Conservation (phyloP, 768 basidiomycete species). For the Mycena vulgaris region DNA sequence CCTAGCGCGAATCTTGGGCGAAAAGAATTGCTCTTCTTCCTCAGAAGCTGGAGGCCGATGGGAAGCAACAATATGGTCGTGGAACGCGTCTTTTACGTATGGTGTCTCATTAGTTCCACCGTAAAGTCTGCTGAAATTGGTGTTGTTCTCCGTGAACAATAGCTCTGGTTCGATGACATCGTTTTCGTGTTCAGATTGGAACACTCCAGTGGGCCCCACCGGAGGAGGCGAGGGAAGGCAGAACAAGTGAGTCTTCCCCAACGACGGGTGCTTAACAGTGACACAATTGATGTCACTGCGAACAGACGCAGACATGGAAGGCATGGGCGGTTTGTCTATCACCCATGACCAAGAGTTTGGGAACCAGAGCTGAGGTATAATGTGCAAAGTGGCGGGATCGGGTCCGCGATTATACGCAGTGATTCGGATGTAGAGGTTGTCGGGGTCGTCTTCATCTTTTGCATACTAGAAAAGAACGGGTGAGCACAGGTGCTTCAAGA, state of each 20-base stretch:
- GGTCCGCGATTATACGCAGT: conserved; percentile 98
- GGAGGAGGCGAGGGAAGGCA: conserved; percentile 95
- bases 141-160: conserved; percentile 97
- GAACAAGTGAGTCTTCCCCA: conserved; percentile 87
- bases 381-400: conserved; percentile 92
- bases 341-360: conserved; percentile 99
- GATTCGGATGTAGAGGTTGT: conserved; percentile 93
- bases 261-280: conserved; percentile 78
- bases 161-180: conserved; percentile 87
- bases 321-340: conserved; percentile 74
- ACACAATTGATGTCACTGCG: conserved; percentile 71
- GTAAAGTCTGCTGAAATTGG: conserved; percentile 94
- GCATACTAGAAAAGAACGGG: conserved; percentile 79
- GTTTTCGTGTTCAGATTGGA: conserved; percentile 73
- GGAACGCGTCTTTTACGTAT: conserved; percentile 97
- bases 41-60: conserved; percentile 79
- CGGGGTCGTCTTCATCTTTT: conserved; percentile 93
- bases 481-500: conserved; percentile 14
- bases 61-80: conserved; percentile 93
- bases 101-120: conserved; percentile 86
- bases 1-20: conserved; percentile 64
- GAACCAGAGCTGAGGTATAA: conserved; percentile 97
- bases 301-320: conserved; percentile 70
- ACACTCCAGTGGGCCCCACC: conserved; percentile 79
- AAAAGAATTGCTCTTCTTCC: conserved; percentile 62